Evolutionary conservation across 805 yeast species (phyloP), one percentile per base, ranked within the genome.

Genomic region (Lachancea sp.): DNA sequence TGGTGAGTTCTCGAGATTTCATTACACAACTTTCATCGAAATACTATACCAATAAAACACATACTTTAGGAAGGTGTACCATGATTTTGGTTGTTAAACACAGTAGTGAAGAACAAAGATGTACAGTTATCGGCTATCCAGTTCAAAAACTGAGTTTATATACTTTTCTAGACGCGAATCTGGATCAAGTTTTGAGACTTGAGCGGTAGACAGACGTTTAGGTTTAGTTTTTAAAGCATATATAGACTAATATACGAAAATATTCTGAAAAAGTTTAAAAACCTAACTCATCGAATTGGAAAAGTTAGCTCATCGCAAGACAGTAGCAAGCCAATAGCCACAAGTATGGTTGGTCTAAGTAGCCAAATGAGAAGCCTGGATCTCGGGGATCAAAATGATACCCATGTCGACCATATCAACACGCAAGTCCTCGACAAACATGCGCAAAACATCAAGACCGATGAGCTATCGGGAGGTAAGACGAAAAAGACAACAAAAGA

Each of bases 401-500:
- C 48, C 18, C 45, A 44, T 36, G 39, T 32, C 2, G 64, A 61
- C 20, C 60, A 61, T 44, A 73, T 71, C 41, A 74, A 75, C 44
- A 70, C 73, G 2, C 70, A 69, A 37, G 74, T 85, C 31, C 68
- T 81, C 17, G 78, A 75, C n/a, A 79, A 76, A 54, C 81, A 79
- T 60, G 77, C 82, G 0, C 75, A 77, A 43, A 78, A 74, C 49
- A 83, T 84, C 59, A 81, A 80, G 51, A 71, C 80, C 1, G 89
- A 81, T 57, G 76, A 76, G 47, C 69, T 78, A 42, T 70, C 76
- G 42, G 63, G 69, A 48, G 76, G 73, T 49, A 77, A 74, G 41
- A 81, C 79, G 41, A 77, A 82, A 52, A 71, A 82, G 52, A 71
- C 75, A 0, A 77, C 78, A 43, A 81, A 79, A 52, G 99, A 91